Base-by-base conservation (phyloP, 1,139 yeast genomes). In the Fermentozyma sake region DNA sequence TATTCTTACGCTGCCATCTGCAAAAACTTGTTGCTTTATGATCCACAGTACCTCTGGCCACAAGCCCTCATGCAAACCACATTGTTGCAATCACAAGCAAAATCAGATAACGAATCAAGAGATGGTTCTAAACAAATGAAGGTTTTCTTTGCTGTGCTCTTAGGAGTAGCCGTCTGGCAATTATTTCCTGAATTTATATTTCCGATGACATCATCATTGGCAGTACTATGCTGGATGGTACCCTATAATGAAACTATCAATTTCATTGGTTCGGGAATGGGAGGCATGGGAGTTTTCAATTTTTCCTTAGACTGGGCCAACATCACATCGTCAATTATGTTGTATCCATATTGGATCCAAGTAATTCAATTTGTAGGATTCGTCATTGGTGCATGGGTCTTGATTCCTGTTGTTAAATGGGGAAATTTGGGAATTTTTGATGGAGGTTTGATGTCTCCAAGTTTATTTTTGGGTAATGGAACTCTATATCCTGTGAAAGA, bases 141-240 rank as follows among this genome's bases (percentile, higher is more conserved):
- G 16, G 46, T 48, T 14, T 50, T 53, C 29, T 51, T 52, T 31
- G 39, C 35, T 28, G 47, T 52, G 12, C 46, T 55, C 18, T 42
- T 39, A 2, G 58, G 57, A 3, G 52, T 57, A 14, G 41, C 48
- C 1, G 49, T 50, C 12, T 60, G 65, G 37, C 58, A 45, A 21
- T 33, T 45, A 18, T 35, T 45, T 22, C 50, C 50, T 5, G 48
- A 43, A 22, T 42, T 31, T 23, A 19, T 44, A 2, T 43, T 42
- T 20, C 50, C 50, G 9, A 28, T 45, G 32, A 39, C 47, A 2
- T 42, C 48, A 1, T 42, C 48, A 4, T 28, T 45, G 16, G 48
- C 49, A 4, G 33, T 45, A 3, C 33, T 45, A 15, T 45, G 50
- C 24, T 45, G 48, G 49, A 37, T 43, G 30, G 49, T 47, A 7